Percentiles rank a stretch among this genome's conserved stretches.
These are phyloP conservation scores for Schoenoplectus tabernaemontani DNA, from an alignment of 202 grass and related monocot species.

Conservation along the genomic window DNA sequence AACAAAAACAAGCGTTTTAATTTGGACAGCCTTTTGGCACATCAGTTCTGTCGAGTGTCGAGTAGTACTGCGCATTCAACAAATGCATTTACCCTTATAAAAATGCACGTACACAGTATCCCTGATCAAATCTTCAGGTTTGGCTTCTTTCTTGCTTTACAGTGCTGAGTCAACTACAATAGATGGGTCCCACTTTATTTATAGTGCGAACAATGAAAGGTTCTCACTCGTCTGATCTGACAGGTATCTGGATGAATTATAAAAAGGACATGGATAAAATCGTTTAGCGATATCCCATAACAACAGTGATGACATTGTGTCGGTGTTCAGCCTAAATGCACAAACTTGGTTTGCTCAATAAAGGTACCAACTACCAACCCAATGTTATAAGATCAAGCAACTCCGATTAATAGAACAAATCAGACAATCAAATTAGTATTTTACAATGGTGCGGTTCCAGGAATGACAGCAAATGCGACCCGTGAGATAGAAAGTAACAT, in stretches of 20 bases:
- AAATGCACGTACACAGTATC: background rate
- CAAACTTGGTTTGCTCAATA: too few species aligned
- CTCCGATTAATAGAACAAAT: background rate
- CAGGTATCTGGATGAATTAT: too few species aligned
- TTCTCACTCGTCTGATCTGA: too few species aligned
- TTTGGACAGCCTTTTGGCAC: background rate
- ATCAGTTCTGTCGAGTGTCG: background rate
- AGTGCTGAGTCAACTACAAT: too few species aligned
- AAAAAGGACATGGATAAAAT: too few species aligned
- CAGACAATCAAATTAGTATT: background rate
- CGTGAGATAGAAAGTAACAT: too few species aligned
- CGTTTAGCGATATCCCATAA: too few species aligned
- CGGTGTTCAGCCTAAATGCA: too few species aligned
- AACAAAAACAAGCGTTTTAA: background rate
- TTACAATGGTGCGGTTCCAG: too few species aligned
- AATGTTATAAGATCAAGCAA: background rate
- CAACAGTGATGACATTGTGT: too few species aligned
- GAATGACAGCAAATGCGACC: too few species aligned
- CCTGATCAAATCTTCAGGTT: background rate
- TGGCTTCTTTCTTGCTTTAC: background rate
- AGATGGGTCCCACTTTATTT: background rate
- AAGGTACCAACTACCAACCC: background rate
- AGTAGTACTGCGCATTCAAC: slow-evolving; percentile 1
- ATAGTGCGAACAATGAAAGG: too few species aligned
- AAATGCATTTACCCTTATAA: background rate